These are phyloP conservation scores for Ceratobasidium sp. DNA, from an alignment of 1,284 basidiomycete species.

Conservation along the genomic window DNA sequence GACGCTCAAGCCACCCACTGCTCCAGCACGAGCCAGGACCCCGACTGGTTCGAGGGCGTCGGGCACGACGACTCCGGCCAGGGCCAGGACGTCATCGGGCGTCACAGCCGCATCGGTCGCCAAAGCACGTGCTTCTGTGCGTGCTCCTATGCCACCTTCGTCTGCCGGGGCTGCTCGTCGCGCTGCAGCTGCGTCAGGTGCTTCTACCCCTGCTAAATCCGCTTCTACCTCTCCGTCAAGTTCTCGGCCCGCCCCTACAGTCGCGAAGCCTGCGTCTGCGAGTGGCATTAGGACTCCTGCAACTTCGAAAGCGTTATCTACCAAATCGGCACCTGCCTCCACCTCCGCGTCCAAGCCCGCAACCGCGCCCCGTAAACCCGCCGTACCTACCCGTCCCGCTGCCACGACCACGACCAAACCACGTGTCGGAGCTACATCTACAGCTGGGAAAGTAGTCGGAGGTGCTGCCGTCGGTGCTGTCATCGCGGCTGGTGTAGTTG, in stretches of 20 bases:
- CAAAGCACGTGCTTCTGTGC: slow-evolving; percentile 16
- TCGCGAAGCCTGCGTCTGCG: neutral
- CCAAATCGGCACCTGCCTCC: slow-evolving; percentile 10
- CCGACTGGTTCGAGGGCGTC: neutral
- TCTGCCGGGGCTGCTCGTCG: slow-evolving; percentile 22
- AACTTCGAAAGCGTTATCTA: slow-evolving; percentile 1
- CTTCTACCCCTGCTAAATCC: slow-evolving; percentile 9
- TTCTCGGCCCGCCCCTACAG: neutral
- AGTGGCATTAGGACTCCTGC: neutral
- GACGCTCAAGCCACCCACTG: slow-evolving; percentile 13
- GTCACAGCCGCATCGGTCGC: slow-evolving; percentile 30
- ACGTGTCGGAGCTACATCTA: neutral
- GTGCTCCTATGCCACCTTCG: neutral
- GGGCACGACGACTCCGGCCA: neutral
- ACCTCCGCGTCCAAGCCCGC: slow-evolving; percentile 1
- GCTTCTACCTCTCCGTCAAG: neutral
- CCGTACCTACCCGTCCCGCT: slow-evolving; percentile 24
- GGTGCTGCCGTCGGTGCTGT: neutral
- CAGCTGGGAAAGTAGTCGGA: slow-evolving; percentile 9
- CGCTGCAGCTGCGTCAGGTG: slow-evolving; percentile 5
- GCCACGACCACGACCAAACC: slow-evolving; percentile 12
- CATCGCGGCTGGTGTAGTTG: neutral
- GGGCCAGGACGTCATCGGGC: slow-evolving; percentile 21
- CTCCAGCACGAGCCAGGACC: slow-evolving; percentile 16
- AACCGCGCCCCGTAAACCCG: slow-evolving; percentile 17